A percentile compares a stretch with the other conserved stretches of the same genome.
phyloP scores from a whole-genome alignment of 352 stramenopile genomes.

The Globisporangium uncinulatum region DNA sequence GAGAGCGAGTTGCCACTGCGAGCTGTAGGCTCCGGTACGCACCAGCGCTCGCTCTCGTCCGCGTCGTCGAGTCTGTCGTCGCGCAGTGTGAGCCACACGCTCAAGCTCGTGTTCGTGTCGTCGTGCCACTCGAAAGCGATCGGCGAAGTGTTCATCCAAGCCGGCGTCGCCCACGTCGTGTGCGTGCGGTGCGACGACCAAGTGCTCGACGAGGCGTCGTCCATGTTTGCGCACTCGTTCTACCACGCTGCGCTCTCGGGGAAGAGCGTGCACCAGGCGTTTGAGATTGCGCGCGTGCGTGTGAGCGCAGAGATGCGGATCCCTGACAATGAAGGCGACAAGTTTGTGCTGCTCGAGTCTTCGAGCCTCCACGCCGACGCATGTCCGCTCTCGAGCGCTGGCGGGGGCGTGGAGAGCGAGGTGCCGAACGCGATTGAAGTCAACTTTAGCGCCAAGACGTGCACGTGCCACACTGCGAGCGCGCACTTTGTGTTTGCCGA shows the following conservation, averaged over 20 bases:
- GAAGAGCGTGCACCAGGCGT: constrained; percentile 71
- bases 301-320: constrained; percentile 69
- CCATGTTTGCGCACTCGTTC: constrained; percentile 75
- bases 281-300: constrained; percentile 65
- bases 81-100: constrained; percentile 27
- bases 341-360: constrained; percentile 73
- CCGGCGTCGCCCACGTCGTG: constrained; percentile 70
- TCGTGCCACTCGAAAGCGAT: constrained; percentile 74
- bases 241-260: constrained; percentile 68
- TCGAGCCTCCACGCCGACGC: constrained; percentile 50
- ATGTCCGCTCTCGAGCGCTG: constrained; percentile 28
- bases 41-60: constrained; percentile 19
- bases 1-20: neutral
- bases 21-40: neutral
- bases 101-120: constrained; percentile 81
- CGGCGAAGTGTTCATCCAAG: constrained; percentile 76
- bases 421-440: constrained; percentile 41
- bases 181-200: constrained; percentile 66
- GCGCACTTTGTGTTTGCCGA: constrained; percentile 67
- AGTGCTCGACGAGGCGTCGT: constrained; percentile 65
- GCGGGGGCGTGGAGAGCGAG: constrained; percentile 9
- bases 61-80: constrained; percentile 18
- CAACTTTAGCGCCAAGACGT: constrained; percentile 36
- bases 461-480: constrained; percentile 43
- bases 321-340: constrained; percentile 54